These are phyloP conservation scores for Erythrophleum ivorense DNA, from an alignment of 331 rosid species.

Conservation along the genomic window DNA sequence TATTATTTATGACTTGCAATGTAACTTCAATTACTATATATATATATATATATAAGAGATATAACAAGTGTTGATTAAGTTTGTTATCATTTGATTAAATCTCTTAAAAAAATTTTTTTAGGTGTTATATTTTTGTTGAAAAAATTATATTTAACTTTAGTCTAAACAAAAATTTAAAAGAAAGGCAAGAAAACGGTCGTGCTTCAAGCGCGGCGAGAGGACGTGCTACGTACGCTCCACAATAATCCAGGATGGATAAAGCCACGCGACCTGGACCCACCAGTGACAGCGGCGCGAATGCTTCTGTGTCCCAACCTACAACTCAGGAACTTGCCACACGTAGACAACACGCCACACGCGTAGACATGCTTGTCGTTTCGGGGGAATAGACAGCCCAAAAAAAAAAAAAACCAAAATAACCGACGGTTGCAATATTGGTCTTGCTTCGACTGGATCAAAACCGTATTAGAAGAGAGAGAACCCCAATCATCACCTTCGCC, in stretches of 20 bases:
- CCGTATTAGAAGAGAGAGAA: constrained; percentile 43
- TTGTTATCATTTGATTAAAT: too few species aligned
- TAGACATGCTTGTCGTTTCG: constrained; percentile 18
- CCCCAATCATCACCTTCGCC: constrained; percentile 6
- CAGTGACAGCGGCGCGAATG: constrained; percentile 30
- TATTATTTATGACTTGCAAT: too few species aligned
- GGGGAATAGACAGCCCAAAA: not conserved
- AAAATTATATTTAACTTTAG: too few species aligned
- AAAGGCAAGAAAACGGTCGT: not conserved
- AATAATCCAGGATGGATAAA: constrained; percentile 15
- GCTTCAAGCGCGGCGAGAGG: constrained; percentile 19
- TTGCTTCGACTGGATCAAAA: constrained; percentile 14
- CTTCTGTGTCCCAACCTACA: constrained; percentile 16
- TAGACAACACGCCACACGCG: constrained; percentile 46
- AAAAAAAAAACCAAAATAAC: not conserved
- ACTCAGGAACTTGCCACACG: constrained; percentile 44
- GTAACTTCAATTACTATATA: too few species aligned
- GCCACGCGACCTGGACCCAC: constrained; percentile 47
- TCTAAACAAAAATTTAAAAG: too few species aligned
- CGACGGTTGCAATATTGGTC: constrained; percentile 38
- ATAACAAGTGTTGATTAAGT: too few species aligned
- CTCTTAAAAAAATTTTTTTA: too few species aligned
- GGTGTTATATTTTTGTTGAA: too few species aligned
- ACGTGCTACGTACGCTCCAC: constrained; percentile 36
- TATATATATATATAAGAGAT: too few species aligned